A percentile compares a stretch with the other conserved stretches of the same genome.
These are phyloP conservation scores for Boletellus ananas DNA, from an alignment of 768 basidiomycete species.

Conservation along the genomic window DNA sequence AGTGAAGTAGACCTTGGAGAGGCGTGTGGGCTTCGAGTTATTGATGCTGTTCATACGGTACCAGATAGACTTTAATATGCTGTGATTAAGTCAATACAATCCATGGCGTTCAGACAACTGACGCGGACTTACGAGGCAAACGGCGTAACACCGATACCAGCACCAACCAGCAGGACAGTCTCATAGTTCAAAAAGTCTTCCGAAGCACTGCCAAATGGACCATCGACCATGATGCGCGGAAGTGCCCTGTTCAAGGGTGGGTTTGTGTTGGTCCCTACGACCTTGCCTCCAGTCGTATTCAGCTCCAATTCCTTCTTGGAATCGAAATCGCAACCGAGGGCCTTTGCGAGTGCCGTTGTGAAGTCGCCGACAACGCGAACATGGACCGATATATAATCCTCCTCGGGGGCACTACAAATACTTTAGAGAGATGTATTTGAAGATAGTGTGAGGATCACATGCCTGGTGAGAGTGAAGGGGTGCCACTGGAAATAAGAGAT, in stretches of 20 bases:
- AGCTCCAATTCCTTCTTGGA: conserved; percentile 46
- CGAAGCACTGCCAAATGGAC: conserved; percentile 88
- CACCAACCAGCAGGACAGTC: conserved; percentile 84
- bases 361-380: conserved; percentile 93
- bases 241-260: conserved; percentile 68
- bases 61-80: conserved; percentile 89
- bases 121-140: conserved; percentile 76
- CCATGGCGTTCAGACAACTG: neutral
- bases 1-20: conserved; percentile 90
- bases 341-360: conserved; percentile 74
- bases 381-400: conserved; percentile 93
- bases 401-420: conserved; percentile 74
- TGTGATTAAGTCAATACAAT: conserved; percentile 25
- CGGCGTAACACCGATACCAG: conserved; percentile 95
- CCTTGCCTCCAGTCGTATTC: conserved; percentile 48
- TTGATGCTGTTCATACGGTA: conserved; percentile 93
- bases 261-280: conserved; percentile 54
- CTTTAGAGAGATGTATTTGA: neutral
- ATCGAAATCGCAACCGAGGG: conserved; percentile 81
- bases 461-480: conserved; percentile 92
- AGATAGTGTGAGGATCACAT: conserved; percentile 1
- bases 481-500: conserved; percentile 97
- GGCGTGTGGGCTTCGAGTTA: conserved; percentile 66
- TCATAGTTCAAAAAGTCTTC: conserved; percentile 93
- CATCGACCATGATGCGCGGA: conserved; percentile 94